phyloP scores from a whole-genome alignment of 78 protist species.

The Bigelowiella natans region DNA sequence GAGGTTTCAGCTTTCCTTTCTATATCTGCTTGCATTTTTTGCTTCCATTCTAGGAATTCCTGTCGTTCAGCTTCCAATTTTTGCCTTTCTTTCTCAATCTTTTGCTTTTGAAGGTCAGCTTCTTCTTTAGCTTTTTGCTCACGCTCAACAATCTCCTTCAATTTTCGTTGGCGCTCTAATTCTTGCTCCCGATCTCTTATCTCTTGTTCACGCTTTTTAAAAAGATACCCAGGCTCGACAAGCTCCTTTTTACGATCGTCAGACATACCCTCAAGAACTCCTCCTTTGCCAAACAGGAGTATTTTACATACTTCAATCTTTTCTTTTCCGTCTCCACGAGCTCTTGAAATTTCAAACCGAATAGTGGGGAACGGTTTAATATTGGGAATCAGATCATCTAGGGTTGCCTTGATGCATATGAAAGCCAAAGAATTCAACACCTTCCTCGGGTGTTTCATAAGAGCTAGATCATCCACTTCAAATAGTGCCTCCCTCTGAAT shows the following conservation, averaged over 20 bases:
- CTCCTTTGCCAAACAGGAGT: too few species aligned
- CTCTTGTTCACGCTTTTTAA: too few species aligned
- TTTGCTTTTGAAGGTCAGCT: not conserved
- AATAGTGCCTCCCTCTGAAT: not conserved
- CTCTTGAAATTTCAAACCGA: not conserved
- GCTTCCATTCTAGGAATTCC: not conserved
- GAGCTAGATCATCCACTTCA: not conserved
- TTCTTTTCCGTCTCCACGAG: too few species aligned
- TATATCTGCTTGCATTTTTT: too few species aligned
- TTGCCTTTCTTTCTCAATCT: not conserved
- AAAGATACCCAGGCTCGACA: not conserved
- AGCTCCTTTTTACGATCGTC: not conserved
- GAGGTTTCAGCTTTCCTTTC: too few species aligned
- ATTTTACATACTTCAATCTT: too few species aligned
- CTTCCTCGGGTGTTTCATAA: not conserved
- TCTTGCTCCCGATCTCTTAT: too few species aligned
- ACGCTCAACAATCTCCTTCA: too few species aligned
- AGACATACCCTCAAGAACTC: too few species aligned
- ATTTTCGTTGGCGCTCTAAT: too few species aligned
- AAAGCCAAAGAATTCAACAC: not conserved
- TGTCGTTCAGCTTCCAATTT: not conserved
- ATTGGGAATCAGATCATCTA: not conserved
- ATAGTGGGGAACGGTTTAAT: not conserved
- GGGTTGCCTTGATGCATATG: not conserved
- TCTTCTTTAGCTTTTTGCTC: not conserved